Conservation (phyloP, 2,329 filamentous ascomycete species). For the Onygenales sp. region DNA sequence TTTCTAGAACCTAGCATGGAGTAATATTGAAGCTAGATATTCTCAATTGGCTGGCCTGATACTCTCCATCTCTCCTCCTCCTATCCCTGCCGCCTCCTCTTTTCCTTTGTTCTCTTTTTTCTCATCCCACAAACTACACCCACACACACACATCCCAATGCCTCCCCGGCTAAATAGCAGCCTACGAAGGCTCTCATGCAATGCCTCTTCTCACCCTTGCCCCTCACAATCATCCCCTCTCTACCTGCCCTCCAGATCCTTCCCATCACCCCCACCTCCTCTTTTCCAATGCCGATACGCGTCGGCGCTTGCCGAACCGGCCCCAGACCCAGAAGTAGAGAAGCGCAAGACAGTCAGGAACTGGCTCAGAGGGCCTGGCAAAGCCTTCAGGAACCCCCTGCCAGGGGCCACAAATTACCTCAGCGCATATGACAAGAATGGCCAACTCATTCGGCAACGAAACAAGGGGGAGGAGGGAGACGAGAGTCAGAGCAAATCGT, state of each 20-base stretch:
- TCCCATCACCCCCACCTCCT: conserved; percentile 13
- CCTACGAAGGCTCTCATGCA: conserved; percentile 23
- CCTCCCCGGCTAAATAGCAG: conserved; percentile 29
- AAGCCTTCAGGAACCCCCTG: conserved; percentile 38
- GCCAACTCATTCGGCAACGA: conserved; percentile 36
- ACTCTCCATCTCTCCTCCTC: not conserved
- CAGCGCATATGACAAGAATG: conserved; percentile 42
- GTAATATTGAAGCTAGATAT: not conserved
- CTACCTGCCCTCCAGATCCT: conserved; percentile 8
- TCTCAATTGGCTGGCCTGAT: not conserved
- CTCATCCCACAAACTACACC: not conserved
- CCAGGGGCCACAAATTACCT: conserved; percentile 47
- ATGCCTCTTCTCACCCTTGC: conserved; percentile 14
- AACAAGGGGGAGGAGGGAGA: not conserved
- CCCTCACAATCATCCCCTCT: conserved; percentile 19
- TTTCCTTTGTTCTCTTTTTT: conserved; percentile 4
- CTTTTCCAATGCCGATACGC: not conserved
- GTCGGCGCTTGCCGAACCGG: not conserved
- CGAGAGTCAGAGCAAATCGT: conserved; percentile 5
- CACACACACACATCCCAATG: conserved; percentile 19
- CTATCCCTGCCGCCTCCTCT: not conserved
- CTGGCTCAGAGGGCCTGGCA: conserved; percentile 50
- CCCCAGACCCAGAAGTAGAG: not conserved
- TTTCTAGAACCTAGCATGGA: not conserved
- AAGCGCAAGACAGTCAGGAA: conserved; percentile 25